Evolutionary conservation across 129 eudicot species (phyloP).

Genomic region (Saussurea involucrata): DNA sequence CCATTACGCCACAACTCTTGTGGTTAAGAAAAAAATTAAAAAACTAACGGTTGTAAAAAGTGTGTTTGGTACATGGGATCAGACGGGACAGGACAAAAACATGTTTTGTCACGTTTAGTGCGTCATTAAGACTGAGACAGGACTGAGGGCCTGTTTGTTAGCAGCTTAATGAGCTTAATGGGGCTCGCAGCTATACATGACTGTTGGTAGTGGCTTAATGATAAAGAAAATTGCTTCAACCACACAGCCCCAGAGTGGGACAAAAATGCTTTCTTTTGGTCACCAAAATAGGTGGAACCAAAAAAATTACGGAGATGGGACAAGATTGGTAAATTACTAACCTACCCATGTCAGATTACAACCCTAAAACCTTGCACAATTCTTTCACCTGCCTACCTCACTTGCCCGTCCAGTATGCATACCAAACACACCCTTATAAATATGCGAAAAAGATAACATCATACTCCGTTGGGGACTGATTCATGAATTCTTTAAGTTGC

Average conservation of each 20-base stretch:
- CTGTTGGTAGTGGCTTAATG: too few relatives aligned
- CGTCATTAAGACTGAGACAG: not conserved
- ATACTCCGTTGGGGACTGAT: slow-evolving; percentile 82
- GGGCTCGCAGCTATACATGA: too few relatives aligned
- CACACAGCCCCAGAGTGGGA: not conserved
- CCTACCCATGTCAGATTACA: too few relatives aligned
- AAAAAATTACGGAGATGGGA: not conserved
- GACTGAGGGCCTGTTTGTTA: too few relatives aligned
- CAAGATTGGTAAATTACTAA: not conserved
- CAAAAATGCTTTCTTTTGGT: not conserved
- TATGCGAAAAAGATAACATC: slow-evolving; percentile 4
- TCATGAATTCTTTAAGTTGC: slow-evolving; percentile 65
- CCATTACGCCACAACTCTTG: too few relatives aligned
- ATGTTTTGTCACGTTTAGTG: not conserved
- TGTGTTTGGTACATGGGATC: not conserved
- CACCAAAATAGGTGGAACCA: not conserved
- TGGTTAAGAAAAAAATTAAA: not conserved
- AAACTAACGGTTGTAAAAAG: not conserved
- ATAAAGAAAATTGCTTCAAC: too few relatives aligned
- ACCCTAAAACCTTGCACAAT: too few relatives aligned
- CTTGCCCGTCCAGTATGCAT: not conserved
- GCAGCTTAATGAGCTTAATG: too few relatives aligned
- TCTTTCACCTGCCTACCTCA: too few relatives aligned
- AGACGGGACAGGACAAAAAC: not conserved
- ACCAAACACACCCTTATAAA: not conserved